Conservation (phyloP, 495 filamentous ascomycete species). For the Aspergillus mulundensis region DNA sequence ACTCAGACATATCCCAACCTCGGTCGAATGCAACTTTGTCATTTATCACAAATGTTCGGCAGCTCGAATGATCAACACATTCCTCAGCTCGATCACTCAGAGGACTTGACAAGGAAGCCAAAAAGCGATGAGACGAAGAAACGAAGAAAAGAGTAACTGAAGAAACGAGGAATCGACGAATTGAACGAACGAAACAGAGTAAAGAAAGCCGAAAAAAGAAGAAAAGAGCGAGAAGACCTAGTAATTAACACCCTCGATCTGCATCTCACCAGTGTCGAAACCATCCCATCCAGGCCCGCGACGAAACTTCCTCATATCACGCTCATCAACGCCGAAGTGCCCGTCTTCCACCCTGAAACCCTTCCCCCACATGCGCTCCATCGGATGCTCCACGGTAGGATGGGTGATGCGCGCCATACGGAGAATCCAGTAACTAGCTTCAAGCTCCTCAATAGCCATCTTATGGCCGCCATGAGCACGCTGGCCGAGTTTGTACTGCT, state of each 20-base stretch:
- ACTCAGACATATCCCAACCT: not conserved
- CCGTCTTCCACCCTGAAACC: constrained; percentile 24
- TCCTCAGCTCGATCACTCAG: too few relatives aligned
- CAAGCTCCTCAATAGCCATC: constrained; percentile 22
- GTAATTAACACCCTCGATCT: constrained; percentile 25
- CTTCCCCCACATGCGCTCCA: constrained; percentile 29
- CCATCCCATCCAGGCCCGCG: constrained; percentile 40
- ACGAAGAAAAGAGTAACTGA: too few relatives aligned
- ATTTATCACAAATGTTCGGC: not conserved
- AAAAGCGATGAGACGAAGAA: too few relatives aligned
- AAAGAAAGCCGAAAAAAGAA: not conserved
- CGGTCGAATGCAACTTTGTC: not conserved
- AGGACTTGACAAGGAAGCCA: too few relatives aligned
- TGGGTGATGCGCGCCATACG: constrained; percentile 38
- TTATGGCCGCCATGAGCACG: constrained; percentile 10
- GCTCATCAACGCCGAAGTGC: constrained; percentile 6
- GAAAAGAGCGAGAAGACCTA: not conserved
- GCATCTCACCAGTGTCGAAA: constrained; percentile 26
- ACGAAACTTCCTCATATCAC: constrained; percentile 25
- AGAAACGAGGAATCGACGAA: too few relatives aligned
- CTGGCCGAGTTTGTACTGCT: constrained; percentile 14
- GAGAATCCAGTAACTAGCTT: constrained; percentile 37
- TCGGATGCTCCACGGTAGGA: constrained; percentile 21
- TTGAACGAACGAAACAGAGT: too few relatives aligned
- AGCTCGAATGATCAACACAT: too few relatives aligned